Conservation (phyloP, 116 monocot species). For the Phalaenopsis hybrid region DNA sequence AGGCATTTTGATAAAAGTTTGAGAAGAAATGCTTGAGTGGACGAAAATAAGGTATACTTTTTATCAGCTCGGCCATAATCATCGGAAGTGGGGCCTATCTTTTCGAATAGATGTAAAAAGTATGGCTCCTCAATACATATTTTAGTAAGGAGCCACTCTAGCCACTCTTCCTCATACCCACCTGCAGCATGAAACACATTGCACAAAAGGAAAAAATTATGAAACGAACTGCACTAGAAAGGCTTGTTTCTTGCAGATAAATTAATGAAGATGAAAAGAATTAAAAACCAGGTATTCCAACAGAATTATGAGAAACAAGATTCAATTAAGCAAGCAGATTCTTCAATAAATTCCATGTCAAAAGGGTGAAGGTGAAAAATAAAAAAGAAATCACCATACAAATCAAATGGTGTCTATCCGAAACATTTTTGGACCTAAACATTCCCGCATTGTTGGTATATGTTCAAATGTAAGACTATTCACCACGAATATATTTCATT, state of each 20-base stretch:
- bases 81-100: slow-evolving; percentile 11
- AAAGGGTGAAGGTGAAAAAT: not conserved
- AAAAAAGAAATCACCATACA: too few relatives aligned
- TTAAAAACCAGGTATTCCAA: not conserved
- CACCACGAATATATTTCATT: too few relatives aligned
- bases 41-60: slow-evolving; percentile 17
- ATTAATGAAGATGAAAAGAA: not conserved
- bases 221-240: not conserved
- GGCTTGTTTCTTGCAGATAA: not conserved
- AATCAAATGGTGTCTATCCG: not conserved
- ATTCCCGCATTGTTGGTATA: too few relatives aligned
- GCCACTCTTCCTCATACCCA: slow-evolving; percentile 59
- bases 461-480: too few relatives aligned
- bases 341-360: not conserved
- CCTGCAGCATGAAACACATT: slow-evolving; percentile 20
- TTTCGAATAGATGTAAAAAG: slow-evolving; percentile 34
- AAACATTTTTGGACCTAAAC: not conserved
- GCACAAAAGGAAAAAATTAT: not conserved
- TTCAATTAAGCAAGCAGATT: not conserved
- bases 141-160: slow-evolving; percentile 58
- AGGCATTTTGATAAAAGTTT: slow-evolving; percentile 49
- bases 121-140: slow-evolving; percentile 56
- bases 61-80: not conserved
- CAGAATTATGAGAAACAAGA: not conserved
- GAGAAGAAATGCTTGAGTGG: slow-evolving; percentile 58